Conservation (phyloP, 169 alveolate genomes). For the Plasmodium ovale region DNA sequence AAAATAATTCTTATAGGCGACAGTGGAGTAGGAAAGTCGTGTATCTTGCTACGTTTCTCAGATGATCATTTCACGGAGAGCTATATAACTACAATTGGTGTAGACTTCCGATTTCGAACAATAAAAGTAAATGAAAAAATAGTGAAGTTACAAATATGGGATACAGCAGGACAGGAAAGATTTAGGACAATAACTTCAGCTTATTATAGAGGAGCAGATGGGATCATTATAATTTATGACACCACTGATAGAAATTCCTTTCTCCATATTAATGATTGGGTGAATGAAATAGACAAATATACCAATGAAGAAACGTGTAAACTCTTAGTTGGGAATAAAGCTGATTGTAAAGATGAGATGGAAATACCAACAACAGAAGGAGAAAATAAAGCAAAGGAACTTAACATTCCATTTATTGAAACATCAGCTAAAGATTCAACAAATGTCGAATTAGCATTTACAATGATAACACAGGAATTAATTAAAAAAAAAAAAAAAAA, state of each 20-base stretch:
- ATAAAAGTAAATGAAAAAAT: slow-evolving; percentile 92
- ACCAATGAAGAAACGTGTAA: slow-evolving; percentile 94
- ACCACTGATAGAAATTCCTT: slow-evolving; percentile 88
- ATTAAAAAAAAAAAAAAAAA: slow-evolving; percentile 67
- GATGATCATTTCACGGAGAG: slow-evolving; percentile 92
- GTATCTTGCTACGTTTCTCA: slow-evolving; percentile 96
- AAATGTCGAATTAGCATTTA: slow-evolving; percentile 88
- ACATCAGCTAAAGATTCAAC: slow-evolving; percentile 88
- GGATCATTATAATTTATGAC: slow-evolving; percentile 95
- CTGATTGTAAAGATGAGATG: slow-evolving; percentile 89
- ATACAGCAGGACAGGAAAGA: slow-evolving; percentile 98
- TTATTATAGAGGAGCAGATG: slow-evolving; percentile 97
- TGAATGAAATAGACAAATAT: slow-evolving; percentile 94
- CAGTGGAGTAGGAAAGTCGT: slow-evolving; percentile 98
- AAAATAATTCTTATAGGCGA: slow-evolving; percentile 98
- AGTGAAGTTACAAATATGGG: slow-evolving; percentile 97
- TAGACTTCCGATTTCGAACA: slow-evolving; percentile 93
- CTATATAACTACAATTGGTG: slow-evolving; percentile 92
- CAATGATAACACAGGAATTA: slow-evolving; percentile 78
- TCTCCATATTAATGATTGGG: slow-evolving; percentile 93
- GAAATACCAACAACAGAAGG: slow-evolving; percentile 87
- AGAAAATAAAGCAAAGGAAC: slow-evolving; percentile 83
- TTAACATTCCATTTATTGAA: slow-evolving; percentile 86
- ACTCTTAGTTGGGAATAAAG: slow-evolving; percentile 96
- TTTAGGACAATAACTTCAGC: slow-evolving; percentile 96